Base-by-base conservation (phyloP, 176 grass and related monocot genomes). In the Hordeum marinum region DNA sequence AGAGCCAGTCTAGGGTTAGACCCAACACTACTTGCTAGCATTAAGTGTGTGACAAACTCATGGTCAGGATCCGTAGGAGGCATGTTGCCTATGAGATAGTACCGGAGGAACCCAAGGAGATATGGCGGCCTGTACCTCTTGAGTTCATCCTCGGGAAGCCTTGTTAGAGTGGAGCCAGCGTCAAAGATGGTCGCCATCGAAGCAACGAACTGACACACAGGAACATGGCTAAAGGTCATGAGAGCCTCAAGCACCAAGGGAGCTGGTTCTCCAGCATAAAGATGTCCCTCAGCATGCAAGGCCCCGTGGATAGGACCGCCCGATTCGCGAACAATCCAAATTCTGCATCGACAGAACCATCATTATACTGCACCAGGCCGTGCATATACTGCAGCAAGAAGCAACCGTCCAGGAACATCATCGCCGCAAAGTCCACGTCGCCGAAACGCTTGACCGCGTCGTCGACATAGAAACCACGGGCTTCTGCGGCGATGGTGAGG, bases 351-450 rank as follows among this genome's bases (percentile, higher is more conserved):
- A 25, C 8, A 3, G 3, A 23, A n/a, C 9, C 37, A 43, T 15
- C 11, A 3, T 43, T 11, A 0, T 46, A 5, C 43, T 46, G 10
- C 36, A 11, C 3, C 46, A 4, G 58, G 34, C 8, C 14, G 23
- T 46, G 43, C 43, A 46, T 46, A 14, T 46, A 46, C 26, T 23
- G 6, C n/a, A 83, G 37, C 48, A 83, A 8, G 52, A 83, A 83
- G 68, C 54, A 83, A 6, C 68, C 81, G 1, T 83, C 68, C 0
- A 40, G 13, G 57, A 79, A 29, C 76, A 79, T 79, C 76, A 63
- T 79, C 5, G 35, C n/a, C 12, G 57, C 76, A 24, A 63, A 59
- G 20, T 78, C 21, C 18, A 31, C 23, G n/a, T 2, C 11, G 46
- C 50, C 14, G 20, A 59, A 59, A 59, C 55, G 20, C 55, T 0